These are phyloP conservation scores for Exserohilum rostratum DNA, from an alignment of 2,329 filamentous ascomycete species.

Conservation along the genomic window DNA sequence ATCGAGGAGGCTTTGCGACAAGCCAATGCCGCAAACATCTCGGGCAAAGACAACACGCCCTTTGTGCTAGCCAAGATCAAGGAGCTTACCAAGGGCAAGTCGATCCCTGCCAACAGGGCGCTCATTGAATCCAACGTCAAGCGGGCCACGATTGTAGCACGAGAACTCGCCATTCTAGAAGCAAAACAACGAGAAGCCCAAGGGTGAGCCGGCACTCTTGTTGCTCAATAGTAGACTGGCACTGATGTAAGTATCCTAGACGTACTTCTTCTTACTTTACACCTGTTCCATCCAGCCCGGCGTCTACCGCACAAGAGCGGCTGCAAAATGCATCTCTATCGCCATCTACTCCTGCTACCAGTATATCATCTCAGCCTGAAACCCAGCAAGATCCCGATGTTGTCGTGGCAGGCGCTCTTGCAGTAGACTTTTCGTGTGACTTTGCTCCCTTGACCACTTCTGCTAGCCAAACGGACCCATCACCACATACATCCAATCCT, in stretches of 20 bases:
- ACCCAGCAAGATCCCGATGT: slow-evolving; percentile 58
- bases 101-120: slow-evolving; percentile 75
- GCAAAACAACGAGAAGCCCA: slow-evolving; percentile 39
- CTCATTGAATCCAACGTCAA: slow-evolving; percentile 71
- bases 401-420: slow-evolving; percentile 89
- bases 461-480: slow-evolving; percentile 51
- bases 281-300: slow-evolving; percentile 25
- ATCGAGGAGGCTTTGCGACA: slow-evolving; percentile 50
- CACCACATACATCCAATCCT: slow-evolving; percentile 83
- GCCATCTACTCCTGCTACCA: slow-evolving; percentile 15
- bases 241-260: slow-evolving; percentile 50
- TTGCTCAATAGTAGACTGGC: slow-evolving; percentile 35
- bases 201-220: slow-evolving; percentile 47
- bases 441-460: slow-evolving; percentile 60
- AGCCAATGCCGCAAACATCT: slow-evolving; percentile 53
- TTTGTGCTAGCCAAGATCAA: slow-evolving; percentile 81
- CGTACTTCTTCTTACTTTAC: slow-evolving; percentile 28
- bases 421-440: slow-evolving; percentile 86
- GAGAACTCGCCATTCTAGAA: slow-evolving; percentile 65
- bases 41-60: slow-evolving; percentile 81
- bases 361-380: slow-evolving; percentile 4
- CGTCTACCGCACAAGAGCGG: slow-evolving; percentile 17
- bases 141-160: slow-evolving; percentile 68
- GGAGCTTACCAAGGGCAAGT: slow-evolving; percentile 74
- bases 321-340: slow-evolving; percentile 23